Evolutionary conservation across 805 yeast genomes (phyloP).

Genomic region (Myxozyma geophila): DNA sequence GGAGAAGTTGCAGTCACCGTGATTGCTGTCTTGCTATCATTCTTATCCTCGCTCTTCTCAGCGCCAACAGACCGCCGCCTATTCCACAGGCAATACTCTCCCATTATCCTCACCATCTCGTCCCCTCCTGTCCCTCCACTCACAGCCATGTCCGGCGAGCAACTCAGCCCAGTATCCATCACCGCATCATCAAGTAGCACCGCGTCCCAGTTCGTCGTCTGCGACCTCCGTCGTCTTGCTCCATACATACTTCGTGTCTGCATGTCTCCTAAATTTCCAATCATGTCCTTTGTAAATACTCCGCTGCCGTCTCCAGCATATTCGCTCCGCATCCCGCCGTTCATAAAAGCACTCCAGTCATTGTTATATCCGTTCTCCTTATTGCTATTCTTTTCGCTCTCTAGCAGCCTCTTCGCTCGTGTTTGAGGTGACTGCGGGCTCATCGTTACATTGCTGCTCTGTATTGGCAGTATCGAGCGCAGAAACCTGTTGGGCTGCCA

Average conservation of each 20-base stretch:
- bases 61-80: conserved; percentile 5
- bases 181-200: conserved; percentile 12
- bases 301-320: too few relatives aligned
- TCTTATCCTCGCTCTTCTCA: background rate
- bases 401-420: background rate
- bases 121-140: background rate
- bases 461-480: conserved; percentile 1
- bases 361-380: background rate
- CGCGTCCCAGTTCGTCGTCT: conserved; percentile 8
- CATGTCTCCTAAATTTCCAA: too few relatives aligned
- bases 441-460: background rate
- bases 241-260: background rate
- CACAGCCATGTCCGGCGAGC: background rate
- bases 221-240: background rate
- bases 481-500: conserved; percentile 13
- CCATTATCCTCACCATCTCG: conserved; percentile 16
- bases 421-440: background rate
- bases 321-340: too few relatives aligned
- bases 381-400: background rate
- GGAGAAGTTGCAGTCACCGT: conserved; percentile 1
- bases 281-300: too few relatives aligned
- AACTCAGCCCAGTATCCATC: conserved; percentile 10
- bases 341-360: background rate
- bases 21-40: background rate
- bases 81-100: conserved; percentile 15